These are phyloP conservation scores for Bolboschoenus planiculmis DNA, from an alignment of 176 grass and related monocot species.

Conservation along the genomic window DNA sequence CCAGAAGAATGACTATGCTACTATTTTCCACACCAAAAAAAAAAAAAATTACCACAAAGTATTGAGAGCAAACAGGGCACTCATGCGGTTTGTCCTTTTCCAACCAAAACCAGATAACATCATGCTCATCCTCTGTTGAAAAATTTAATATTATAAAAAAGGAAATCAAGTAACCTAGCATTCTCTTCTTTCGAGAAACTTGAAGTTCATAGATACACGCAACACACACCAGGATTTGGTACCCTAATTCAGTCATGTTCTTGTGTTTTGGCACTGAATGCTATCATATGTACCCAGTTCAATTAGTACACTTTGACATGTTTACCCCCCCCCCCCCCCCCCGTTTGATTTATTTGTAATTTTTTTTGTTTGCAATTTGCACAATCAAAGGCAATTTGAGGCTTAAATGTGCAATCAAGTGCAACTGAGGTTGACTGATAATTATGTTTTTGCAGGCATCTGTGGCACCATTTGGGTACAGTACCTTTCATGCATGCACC, in stretches of 20 bases:
- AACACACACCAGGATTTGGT: background rate
- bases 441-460: background rate
- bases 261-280: background rate
- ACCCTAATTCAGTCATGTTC: background rate
- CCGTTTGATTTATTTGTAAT: background rate
- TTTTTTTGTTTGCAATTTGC: background rate
- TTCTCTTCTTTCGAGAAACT: background rate
- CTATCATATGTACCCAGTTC: background rate
- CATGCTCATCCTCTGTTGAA: constrained; percentile 96
- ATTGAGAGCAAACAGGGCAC: constrained; percentile 90
- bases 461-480: background rate
- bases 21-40: background rate
- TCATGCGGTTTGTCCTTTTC: constrained; percentile 91
- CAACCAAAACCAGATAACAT: constrained; percentile 98
- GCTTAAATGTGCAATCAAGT: background rate
- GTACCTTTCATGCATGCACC: background rate
- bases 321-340: background rate
- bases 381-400: background rate
- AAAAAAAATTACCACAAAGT: constrained; percentile 58
- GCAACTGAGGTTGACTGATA: background rate
- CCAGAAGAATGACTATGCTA: background rate
- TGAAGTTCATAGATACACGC: background rate
- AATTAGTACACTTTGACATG: background rate
- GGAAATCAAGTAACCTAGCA: background rate
- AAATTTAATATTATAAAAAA: background rate